Percentiles rank a stretch among this genome's conserved stretches.
Conservation (phyloP, 2,329 filamentous ascomycete genomes). For the Diaporthe sp. region DNA sequence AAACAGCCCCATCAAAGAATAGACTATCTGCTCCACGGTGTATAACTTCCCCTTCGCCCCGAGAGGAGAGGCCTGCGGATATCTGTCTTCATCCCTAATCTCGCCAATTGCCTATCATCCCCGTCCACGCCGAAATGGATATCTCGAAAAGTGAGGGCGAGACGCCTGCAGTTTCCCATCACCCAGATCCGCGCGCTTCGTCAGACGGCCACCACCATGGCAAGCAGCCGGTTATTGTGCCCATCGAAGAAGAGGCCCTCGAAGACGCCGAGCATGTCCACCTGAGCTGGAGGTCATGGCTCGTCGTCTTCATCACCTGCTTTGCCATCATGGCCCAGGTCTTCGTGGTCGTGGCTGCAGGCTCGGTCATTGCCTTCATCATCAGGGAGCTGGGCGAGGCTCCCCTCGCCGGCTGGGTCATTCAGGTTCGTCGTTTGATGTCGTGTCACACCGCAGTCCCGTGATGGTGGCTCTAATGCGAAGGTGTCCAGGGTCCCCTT, state of each 20-base stretch:
- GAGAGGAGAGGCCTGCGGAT: not conserved
- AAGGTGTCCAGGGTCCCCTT: conserved; percentile 61
- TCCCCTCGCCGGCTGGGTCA: conserved; percentile 67
- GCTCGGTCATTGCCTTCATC: conserved; percentile 69
- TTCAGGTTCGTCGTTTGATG: conserved; percentile 55
- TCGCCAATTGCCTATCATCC: no score
- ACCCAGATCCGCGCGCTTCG: conserved; percentile 1
- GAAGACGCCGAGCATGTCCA: conserved; percentile 57
- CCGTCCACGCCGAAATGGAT: not conserved
- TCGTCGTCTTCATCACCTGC: conserved; percentile 60
- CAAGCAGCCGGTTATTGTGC: conserved; percentile 40
- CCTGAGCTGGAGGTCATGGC: conserved; percentile 68
- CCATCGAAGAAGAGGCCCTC: conserved; percentile 51
- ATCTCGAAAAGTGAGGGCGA: conserved; percentile 26
- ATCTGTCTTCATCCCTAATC: not conserved
- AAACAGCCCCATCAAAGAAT: not conserved
- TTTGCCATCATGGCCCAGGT: conserved; percentile 68
- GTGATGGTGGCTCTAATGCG: not conserved
- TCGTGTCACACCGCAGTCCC: not conserved
- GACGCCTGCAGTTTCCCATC: conserved; percentile 19
- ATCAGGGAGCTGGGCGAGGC: conserved; percentile 66
- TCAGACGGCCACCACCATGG: conserved; percentile 7
- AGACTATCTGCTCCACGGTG: not conserved
- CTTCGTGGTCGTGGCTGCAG: conserved; percentile 68
- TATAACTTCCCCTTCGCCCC: not conserved